Evolutionary conservation across 805 yeast species (phyloP), one percentile per base, ranked within the genome.

Genomic region (Lipomyces starkeyi): DNA sequence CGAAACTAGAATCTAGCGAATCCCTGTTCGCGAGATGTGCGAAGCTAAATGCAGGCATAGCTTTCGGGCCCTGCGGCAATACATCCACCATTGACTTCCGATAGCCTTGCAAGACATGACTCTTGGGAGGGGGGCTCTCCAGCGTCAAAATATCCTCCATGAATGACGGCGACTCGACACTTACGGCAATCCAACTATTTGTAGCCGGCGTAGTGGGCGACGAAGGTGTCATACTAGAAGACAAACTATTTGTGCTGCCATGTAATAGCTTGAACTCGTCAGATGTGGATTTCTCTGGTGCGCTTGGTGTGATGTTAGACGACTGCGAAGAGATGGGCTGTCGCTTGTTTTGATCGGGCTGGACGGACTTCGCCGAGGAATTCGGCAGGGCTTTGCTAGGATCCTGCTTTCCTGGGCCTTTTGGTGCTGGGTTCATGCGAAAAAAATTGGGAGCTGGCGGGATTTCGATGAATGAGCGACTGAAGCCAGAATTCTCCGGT

Each of bases 151-250:
- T 34, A 27, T 61, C 64, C 22, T 43, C 54, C 64, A 61, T 56
- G 22, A 61, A 55, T 6, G 34, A 17, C 25, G 27, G 37, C 20
- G 64, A 37, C 8, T 61, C 64, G 29, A 20, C 35, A 9, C 25
- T 40, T 14, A 55, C 20, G 9, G 58, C 64, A 20, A n/a, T 55
- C 64, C 64, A 61, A 61, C 64, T 61, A 32, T 25, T 55, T 29
- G 22, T 34, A 8, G 53, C 22, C 2, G 62, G 56, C 11, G 64
- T 20, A 13, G 64, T 27, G 7, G 64, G 29, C n/a, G 61, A 53
- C 35, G 64, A 56, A 17, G 34, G 43, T 8, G 43, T 20, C 43
- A 29, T 14, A 49, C 54, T 49, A 17, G 54, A 49, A 11, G n/a
- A n/a, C 54, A 53, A 11, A 53, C 20, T 22, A 13, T 53, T 22